Conservation (phyloP, 257 asterid species). For the Cruciata laevipes region DNA sequence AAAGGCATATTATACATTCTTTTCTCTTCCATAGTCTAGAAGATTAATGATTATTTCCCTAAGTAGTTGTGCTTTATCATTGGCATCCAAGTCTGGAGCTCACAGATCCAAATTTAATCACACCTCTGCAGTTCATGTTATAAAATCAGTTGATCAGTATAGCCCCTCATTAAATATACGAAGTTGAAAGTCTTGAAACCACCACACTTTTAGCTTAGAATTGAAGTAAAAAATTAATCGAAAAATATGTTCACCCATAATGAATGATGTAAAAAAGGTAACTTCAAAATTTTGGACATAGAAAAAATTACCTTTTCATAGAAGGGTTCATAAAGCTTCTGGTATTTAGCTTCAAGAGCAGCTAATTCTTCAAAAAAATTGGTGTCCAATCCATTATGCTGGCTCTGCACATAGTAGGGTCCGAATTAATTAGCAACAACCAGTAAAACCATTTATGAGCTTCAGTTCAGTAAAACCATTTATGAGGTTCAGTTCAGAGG, state of each 20-base stretch:
- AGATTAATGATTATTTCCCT: no score
- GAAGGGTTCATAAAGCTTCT: conserved; percentile 60
- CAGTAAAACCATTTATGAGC: no score
- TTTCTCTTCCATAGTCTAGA: no score
- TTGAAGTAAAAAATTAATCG: no score
- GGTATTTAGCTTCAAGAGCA: conserved; percentile 76
- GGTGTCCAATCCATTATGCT: conserved; percentile 68
- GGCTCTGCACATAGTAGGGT: conserved; percentile 35
- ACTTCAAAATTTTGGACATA: neutral
- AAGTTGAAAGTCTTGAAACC: neutral
- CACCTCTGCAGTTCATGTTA: conserved; percentile 45
- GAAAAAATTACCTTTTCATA: conserved; percentile 41
- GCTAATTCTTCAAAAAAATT: conserved; percentile 69
- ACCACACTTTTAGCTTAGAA: neutral
- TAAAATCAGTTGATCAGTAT: neutral
- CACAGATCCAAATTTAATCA: no score
- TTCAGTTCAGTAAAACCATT: neutral
- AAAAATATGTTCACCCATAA: no score
- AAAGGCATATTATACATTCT: no score
- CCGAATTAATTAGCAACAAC: neutral
- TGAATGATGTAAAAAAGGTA: neutral
- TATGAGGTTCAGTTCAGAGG: neutral
- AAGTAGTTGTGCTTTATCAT: no score
- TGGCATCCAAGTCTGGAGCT: no score
- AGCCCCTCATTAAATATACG: neutral